Base-by-base conservation (phyloP, 805 yeast species). In the Candida ponderosae region DNA sequence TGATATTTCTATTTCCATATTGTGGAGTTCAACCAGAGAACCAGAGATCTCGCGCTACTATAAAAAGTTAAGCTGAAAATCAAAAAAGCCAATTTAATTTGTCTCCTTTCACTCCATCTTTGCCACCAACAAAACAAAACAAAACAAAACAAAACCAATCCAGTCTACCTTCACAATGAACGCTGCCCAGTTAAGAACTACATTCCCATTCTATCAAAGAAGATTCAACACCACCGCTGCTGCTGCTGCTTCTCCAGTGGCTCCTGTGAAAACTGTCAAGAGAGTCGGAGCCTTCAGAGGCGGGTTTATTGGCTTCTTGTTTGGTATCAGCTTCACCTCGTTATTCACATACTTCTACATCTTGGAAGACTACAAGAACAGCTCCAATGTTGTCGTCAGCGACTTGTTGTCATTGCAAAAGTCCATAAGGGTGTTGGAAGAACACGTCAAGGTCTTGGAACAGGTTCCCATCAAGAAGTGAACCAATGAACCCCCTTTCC, bases 241-340 rank as follows among this genome's bases (percentile, higher is more conserved):
- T 9, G 18, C 31, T 10, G 18, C 31, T 16, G 2, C 26, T 13
- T 17, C 28, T 10, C 15, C 33, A 7, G 9, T 17, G 11, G 18
- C 19, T 9, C 16, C 20, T 29, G 39, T 9, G n/a, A 21, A 18
- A 16, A 48, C 50, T 20, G 42, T 40, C 15, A 51, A 44, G 26
- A 54, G 49, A 38, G 55, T 62, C 29, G 70, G 71, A 10, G 70
- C 67, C 14, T 54, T 66, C 46, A 63, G 68, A 37, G 71, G 72
- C 15, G 71, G 67, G 5, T 65, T 86, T 44, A 63, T 84, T 38
- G 96, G 96, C 2, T 87, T 86, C 60, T 69, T 86, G 38, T 65
- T 79, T 23, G 95, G 96, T 32, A 82, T 81, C 29, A 66, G 86
- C 18, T 56, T 72, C 43, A 81, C 95, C 15, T 89, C 94, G 3